Conservation (phyloP, 2,329 filamentous ascomycete species). For the Basipetospora chlamydospora region DNA sequence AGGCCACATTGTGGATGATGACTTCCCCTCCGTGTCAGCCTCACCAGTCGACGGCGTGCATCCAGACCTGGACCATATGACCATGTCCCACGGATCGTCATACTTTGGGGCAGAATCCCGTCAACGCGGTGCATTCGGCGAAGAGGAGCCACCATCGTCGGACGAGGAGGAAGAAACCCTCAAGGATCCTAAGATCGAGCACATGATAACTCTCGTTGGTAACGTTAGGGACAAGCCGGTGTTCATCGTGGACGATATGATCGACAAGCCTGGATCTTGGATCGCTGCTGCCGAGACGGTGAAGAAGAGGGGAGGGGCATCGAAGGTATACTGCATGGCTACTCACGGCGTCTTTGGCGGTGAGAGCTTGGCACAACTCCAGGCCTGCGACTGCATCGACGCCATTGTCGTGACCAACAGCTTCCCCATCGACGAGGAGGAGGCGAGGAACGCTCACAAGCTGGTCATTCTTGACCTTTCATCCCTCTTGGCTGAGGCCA, state of each 20-base stretch:
- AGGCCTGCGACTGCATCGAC: constrained; percentile 86
- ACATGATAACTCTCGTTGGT: constrained; percentile 94
- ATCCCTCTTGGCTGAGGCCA: constrained; percentile 76
- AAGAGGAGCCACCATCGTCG: constrained; percentile 66
- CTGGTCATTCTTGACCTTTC: constrained; percentile 82
- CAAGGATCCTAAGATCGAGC: constrained; percentile 66
- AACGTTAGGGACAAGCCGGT: constrained; percentile 81
- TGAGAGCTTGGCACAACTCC: constrained; percentile 78
- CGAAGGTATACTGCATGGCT: constrained; percentile 93
- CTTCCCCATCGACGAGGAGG: constrained; percentile 73
- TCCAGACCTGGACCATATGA: constrained; percentile 69
- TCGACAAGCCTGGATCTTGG: constrained; percentile 94
- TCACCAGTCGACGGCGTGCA: constrained; percentile 54
- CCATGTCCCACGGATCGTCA: constrained; percentile 63
- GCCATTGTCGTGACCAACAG: constrained; percentile 93
- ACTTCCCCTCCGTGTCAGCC: constrained; percentile 65
- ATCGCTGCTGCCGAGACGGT: constrained; percentile 95
- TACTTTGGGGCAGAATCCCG: constrained; percentile 55
- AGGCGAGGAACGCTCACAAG: constrained; percentile 59
- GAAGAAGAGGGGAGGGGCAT: constrained; percentile 80
- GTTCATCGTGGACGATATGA: constrained; percentile 97
- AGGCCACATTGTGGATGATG: constrained; percentile 89
- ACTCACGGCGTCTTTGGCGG: constrained; percentile 91
- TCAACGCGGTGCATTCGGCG: constrained; percentile 58
- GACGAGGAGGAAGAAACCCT: constrained; percentile 92